phyloP scores from a whole-genome alignment of 495 filamentous ascomycete species.

The Hypoxylon lenormandii region DNA sequence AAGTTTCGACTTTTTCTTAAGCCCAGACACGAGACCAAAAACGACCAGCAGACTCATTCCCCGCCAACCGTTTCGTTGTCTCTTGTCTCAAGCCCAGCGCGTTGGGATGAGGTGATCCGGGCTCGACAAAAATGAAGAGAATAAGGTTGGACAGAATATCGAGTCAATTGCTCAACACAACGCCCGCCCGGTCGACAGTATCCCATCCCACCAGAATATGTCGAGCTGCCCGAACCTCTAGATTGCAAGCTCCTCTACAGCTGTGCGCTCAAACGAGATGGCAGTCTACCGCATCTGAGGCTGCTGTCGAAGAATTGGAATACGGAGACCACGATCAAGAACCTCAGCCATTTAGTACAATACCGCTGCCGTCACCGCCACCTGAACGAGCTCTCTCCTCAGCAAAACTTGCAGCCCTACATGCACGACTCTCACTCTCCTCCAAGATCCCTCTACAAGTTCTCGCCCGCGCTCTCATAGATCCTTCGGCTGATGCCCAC shows the following conservation, averaged over 20 bases:
- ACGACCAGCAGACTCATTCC: conserved; percentile 40
- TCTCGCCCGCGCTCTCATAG: conserved; percentile 85
- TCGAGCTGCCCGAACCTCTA: conserved; percentile 37
- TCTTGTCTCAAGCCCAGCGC: conserved; percentile 41
- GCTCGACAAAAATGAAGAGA: conserved; percentile 58
- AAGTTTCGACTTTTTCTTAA: conserved; percentile 48
- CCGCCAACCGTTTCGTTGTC: conserved; percentile 42
- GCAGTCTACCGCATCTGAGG: conserved; percentile 47
- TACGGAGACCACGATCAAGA: conserved; percentile 8
- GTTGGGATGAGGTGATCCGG: conserved; percentile 46
- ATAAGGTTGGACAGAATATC: conserved; percentile 78
- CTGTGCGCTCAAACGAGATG: conserved; percentile 43
- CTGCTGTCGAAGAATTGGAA: conserved; percentile 40
- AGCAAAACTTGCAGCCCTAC: conserved; percentile 91
- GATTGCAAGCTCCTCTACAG: conserved; percentile 40
- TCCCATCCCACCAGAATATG: conserved; percentile 39
- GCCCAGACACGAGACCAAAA: conserved; percentile 44
- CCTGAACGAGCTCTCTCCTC: conserved; percentile 76
- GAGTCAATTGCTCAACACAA: conserved; percentile 70
- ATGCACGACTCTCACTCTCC: conserved; percentile 87
- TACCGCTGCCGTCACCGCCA: conserved; percentile 71
- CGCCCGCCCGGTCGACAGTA: conserved; percentile 34
- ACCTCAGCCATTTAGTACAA: not conserved
- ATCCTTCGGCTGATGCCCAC: conserved; percentile 81
- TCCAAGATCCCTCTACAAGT: conserved; percentile 83